Base-by-base conservation (phyloP, 768 basidiomycete species). In the Asterophora lycoperdoides region DNA sequence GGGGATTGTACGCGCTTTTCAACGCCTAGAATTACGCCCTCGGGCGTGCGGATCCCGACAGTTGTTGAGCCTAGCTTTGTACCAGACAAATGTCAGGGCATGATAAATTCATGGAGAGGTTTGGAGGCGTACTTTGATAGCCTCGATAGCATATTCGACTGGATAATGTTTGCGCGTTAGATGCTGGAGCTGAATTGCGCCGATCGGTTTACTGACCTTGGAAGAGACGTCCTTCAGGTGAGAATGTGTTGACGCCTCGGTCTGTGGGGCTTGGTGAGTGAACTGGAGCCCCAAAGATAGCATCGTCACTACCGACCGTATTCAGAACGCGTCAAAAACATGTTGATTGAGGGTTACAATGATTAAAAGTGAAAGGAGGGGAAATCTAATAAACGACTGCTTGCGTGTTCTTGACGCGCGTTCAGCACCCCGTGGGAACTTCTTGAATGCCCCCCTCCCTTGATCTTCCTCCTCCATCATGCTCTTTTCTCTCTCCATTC, bases 91-190 rank as follows among this genome's bases (percentile, higher is more conserved):
- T 42, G 28, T 50, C 49, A 52, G 42, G 45, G 38, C 19, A 47
- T 28, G 32, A 33, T 34, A 20, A 19, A 29, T 35, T 48, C 8
- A 18, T 10, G 10, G 6, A 33, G 7, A 13, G 18, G 20, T 33
- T 28, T 23, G 30, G 19, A 19, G n/a, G 49, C 64, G 50, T 55
- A 93, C 93, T 71, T 96, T 98, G 69, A 98, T 98, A 7, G 96
- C 96, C 64, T 99, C 96, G 65, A 98, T 99, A 44, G 96, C 96
- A 76, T 98, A 98, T 71, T 99, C 96, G 69, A 99, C 95, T 48
- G 42, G 13, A 33, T 17, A 43, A 33, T 67, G 17, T 65, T 62
- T 45, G 49, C 48, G 7, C n/a, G 51, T 42, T 8, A 48, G 15
- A 23, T 45, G n/a, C 11, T 42, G 15, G 15, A 39, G 45, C 34